These are phyloP conservation scores for Pterula multifida DNA, from an alignment of 1,284 basidiomycete genomes.

Conservation along the genomic window DNA sequence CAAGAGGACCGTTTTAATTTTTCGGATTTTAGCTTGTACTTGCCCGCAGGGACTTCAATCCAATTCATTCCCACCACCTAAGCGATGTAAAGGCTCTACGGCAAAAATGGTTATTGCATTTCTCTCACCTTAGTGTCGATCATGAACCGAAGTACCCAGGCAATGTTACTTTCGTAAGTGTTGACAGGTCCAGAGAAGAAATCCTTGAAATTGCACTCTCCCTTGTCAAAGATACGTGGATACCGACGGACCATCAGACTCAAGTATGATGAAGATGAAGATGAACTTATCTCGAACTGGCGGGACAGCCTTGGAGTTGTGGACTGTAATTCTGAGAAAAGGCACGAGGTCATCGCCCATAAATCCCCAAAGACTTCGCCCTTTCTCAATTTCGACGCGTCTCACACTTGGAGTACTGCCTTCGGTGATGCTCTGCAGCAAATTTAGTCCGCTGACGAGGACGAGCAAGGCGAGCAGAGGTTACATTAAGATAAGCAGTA, in stretches of 20 bases:
- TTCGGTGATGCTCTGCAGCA: constrained; percentile 18
- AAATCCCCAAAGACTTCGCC: constrained; percentile 79
- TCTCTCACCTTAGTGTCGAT: constrained; percentile 75
- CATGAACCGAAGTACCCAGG: constrained; percentile 87
- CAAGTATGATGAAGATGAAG: background rate
- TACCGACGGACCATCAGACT: constrained; percentile 10
- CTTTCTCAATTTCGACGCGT: constrained; percentile 50
- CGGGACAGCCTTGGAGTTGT: constrained; percentile 65
- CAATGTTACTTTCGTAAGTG: constrained; percentile 90
- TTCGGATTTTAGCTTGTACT: constrained; percentile 52
- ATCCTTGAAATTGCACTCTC: constrained; percentile 64
- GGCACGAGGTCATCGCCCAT: constrained; percentile 65
- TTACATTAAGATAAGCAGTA: constrained; percentile 65
- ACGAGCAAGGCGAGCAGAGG: constrained; percentile 16
- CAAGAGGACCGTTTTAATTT: constrained; percentile 65
- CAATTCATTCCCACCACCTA: constrained; percentile 96
- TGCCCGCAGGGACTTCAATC: constrained; percentile 80
- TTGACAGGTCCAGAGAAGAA: constrained; percentile 46
- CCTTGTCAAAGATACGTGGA: constrained; percentile 78
- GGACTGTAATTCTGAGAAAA: constrained; percentile 76
- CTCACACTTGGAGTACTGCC: constrained; percentile 29
- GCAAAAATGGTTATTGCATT: constrained; percentile 1
- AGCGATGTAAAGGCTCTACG: constrained; percentile 8
- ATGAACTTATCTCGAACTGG: constrained; percentile 80
- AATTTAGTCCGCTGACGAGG: background rate